These are phyloP conservation scores for Lojkania enalia DNA, from an alignment of 2,329 filamentous ascomycete genomes.

Conservation along the genomic window DNA sequence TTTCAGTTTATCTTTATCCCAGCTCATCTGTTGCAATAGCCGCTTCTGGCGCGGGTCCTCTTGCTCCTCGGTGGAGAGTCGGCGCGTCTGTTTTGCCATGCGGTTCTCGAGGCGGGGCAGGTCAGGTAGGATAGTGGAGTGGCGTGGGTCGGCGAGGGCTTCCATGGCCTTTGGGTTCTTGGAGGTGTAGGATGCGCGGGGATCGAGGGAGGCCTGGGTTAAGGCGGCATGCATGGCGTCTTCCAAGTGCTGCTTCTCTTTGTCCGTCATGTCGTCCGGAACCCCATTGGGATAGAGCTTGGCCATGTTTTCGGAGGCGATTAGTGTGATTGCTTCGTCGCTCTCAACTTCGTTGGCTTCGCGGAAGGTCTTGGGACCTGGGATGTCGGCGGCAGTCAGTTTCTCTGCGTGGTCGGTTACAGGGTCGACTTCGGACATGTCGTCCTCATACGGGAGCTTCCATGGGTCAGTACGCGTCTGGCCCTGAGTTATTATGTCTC, in stretches of 20 bases:
- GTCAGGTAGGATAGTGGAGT: slow-evolving; percentile 53
- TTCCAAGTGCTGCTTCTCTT: slow-evolving; percentile 23
- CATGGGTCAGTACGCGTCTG: slow-evolving; percentile 72
- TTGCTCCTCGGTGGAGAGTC: slow-evolving; percentile 40
- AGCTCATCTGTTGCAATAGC: slow-evolving; percentile 61
- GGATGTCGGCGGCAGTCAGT: slow-evolving; percentile 39
- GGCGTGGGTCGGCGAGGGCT: slow-evolving; percentile 52
- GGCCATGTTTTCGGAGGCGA: slow-evolving; percentile 40
- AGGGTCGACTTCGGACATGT: slow-evolving; percentile 77
- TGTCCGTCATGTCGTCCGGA: slow-evolving; percentile 29
- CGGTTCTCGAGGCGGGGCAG: slow-evolving; percentile 51
- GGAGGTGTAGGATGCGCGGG: slow-evolving; percentile 51
- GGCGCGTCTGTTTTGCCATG: slow-evolving; percentile 40
- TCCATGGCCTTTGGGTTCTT: slow-evolving; percentile 55
- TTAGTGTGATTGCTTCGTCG: slow-evolving; percentile 33
- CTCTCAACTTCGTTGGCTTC: slow-evolving; percentile 37
- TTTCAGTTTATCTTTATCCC: slow-evolving; percentile 52
- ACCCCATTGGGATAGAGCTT: slow-evolving; percentile 43
- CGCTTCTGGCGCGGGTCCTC: slow-evolving; percentile 54
- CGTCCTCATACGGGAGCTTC: slow-evolving; percentile 69
- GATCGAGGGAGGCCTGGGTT: slow-evolving; percentile 43
- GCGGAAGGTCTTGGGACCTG: slow-evolving; percentile 27
- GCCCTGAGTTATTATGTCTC: slow-evolving; percentile 75
- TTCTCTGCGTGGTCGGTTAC: slow-evolving; percentile 65
- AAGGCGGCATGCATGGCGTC: slow-evolving; percentile 37